phyloP scores from a whole-genome alignment of 306 rosid species.

The Corylus avellana region DNA sequence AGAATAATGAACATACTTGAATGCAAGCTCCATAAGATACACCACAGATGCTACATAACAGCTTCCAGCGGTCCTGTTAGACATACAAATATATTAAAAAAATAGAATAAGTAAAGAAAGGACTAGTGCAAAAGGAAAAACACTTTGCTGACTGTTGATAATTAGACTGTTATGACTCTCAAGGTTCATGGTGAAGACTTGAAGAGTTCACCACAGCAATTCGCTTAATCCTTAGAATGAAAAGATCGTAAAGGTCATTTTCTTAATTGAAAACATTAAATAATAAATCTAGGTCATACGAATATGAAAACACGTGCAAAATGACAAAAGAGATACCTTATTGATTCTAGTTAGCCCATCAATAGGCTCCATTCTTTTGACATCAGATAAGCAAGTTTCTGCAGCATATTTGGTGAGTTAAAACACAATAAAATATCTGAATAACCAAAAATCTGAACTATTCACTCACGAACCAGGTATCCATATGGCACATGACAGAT shows the following conservation, averaged over 20 bases:
- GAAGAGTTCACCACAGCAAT: not conserved
- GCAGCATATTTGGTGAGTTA: constrained; percentile 39
- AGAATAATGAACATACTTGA: constrained; percentile 64
- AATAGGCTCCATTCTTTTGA: constrained; percentile 97
- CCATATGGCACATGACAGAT: constrained; percentile 99
- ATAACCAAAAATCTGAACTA: constrained; percentile 19
- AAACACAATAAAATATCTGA: constrained; percentile 21
- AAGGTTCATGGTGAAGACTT: not conserved
- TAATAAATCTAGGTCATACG: not conserved
- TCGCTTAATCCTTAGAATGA: not conserved
- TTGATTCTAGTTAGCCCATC: constrained; percentile 88
- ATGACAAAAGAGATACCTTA: constrained; percentile 50
- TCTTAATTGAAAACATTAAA: not conserved
- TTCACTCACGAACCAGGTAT: constrained; percentile 79
- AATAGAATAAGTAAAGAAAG: constrained; percentile 9
- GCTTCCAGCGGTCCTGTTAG: constrained; percentile 97
- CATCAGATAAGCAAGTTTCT: constrained; percentile 98
- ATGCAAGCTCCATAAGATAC: constrained; percentile 98
- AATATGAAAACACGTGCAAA: not conserved
- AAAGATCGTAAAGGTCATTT: not conserved
- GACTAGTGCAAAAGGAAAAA: constrained; percentile 19
- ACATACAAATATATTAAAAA: constrained; percentile 20
- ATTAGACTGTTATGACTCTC: not conserved
- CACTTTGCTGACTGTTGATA: not conserved
- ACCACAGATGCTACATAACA: constrained; percentile 92